phyloP scores from a whole-genome alignment of 768 basidiomycete genomes.

The Phaeotremella skinneri region DNA sequence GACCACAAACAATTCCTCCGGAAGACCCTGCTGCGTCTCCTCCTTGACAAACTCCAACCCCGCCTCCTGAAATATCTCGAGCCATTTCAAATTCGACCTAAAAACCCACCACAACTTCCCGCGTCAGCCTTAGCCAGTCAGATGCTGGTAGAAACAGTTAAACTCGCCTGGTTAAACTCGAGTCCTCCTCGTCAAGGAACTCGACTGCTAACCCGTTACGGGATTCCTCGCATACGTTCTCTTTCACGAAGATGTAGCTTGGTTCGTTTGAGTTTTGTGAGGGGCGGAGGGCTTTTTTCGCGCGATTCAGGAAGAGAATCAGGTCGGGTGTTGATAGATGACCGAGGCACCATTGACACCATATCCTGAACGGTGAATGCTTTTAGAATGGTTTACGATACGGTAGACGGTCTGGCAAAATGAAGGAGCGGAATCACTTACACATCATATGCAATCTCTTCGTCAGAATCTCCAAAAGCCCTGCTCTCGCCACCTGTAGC shows the following conservation, averaged over 20 bases:
- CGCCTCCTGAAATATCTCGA: slow-evolving; percentile 67
- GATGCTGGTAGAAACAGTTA: background rate
- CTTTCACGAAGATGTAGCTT: slow-evolving; percentile 77
- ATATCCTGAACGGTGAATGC: slow-evolving; percentile 56
- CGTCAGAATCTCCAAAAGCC: slow-evolving; percentile 47
- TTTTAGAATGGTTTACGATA: background rate
- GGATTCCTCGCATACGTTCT: slow-evolving; percentile 73
- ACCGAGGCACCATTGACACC: slow-evolving; percentile 97
- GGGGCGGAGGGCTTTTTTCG: slow-evolving; percentile 62
- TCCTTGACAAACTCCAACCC: slow-evolving; percentile 71
- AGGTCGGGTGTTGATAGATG: slow-evolving; percentile 77
- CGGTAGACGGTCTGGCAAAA: background rate
- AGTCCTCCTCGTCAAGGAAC: slow-evolving; percentile 80
- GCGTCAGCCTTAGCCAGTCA: background rate
- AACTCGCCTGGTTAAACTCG: slow-evolving; percentile 77
- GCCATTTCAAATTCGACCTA: slow-evolving; percentile 84
- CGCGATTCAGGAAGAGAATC: slow-evolving; percentile 68
- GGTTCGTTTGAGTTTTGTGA: slow-evolving; percentile 14
- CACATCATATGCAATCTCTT: slow-evolving; percentile 71
- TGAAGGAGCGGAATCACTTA: slow-evolving; percentile 26
- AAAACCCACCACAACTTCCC: slow-evolving; percentile 5
- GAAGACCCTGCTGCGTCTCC: slow-evolving; percentile 78
- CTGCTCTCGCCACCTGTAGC: slow-evolving; percentile 52
- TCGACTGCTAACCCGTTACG: slow-evolving; percentile 58
- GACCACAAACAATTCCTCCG: slow-evolving; percentile 73